phyloP scores from a whole-genome alignment of 306 rosid genomes.

The Leucaena leucocephala region DNA sequence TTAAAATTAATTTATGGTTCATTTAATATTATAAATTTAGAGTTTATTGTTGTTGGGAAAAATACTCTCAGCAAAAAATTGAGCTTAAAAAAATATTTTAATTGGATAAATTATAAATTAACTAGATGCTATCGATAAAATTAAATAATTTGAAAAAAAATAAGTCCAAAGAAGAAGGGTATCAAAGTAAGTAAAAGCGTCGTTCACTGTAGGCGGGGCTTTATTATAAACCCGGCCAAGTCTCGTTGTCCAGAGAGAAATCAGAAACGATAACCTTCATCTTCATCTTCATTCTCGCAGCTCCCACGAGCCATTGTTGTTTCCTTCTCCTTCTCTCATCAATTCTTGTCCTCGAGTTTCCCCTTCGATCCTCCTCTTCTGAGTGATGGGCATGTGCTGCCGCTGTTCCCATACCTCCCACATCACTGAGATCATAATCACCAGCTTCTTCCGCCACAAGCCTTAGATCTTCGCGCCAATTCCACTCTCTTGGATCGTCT shows the following conservation, averaged over 20 bases:
- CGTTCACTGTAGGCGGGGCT: not conserved
- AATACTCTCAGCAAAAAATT: no score
- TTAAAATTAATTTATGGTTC: no score
- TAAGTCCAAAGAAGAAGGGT: slow-evolving; percentile 16
- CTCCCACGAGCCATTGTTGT: not conserved
- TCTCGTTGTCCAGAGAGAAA: not conserved
- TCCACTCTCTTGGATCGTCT: not conserved
- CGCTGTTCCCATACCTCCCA: slow-evolving; percentile 80
- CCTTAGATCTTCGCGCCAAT: slow-evolving; percentile 31
- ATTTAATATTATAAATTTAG: no score
- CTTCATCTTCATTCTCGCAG: not conserved
- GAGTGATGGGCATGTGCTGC: slow-evolving; percentile 77
- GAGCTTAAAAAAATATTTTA: no score
- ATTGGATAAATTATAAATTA: no score
- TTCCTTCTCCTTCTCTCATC: not conserved
- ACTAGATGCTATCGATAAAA: no score
- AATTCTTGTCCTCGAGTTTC: not conserved
- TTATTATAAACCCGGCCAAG: slow-evolving; percentile 7
- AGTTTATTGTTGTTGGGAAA: no score
- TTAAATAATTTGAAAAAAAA: no score
- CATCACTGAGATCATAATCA: slow-evolving; percentile 76
- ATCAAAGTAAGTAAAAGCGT: slow-evolving; percentile 17
- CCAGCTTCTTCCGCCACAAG: slow-evolving; percentile 87
- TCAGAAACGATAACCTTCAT: not conserved
- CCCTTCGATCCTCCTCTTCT: slow-evolving; percentile 27